phyloP scores from a whole-genome alignment of 2,329 filamentous ascomycete genomes.

The Dothideomycetidae sp. region DNA sequence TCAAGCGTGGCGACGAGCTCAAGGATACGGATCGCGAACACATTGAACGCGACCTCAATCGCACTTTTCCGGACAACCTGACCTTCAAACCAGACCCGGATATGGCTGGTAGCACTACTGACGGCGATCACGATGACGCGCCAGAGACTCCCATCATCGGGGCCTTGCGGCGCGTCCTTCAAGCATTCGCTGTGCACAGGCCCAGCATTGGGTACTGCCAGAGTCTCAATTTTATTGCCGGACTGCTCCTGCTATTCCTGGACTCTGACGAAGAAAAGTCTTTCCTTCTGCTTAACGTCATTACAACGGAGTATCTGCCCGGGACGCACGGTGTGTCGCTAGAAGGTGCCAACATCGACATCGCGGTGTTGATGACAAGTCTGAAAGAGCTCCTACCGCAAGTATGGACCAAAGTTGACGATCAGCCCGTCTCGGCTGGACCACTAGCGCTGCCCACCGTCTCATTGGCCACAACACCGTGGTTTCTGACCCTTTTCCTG shows the following conservation, averaged over 20 bases:
- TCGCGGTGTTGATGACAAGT: slow-evolving; percentile 81
- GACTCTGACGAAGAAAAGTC: slow-evolving; percentile 69
- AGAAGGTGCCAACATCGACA: slow-evolving; percentile 83
- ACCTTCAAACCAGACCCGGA: slow-evolving; percentile 59
- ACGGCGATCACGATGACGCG: slow-evolving; percentile 15
- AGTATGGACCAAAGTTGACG: slow-evolving; percentile 80
- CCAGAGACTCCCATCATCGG: slow-evolving; percentile 64
- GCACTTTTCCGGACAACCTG: slow-evolving; percentile 89
- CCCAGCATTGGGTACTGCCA: slow-evolving; percentile 91
- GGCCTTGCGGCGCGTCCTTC: slow-evolving; percentile 69
- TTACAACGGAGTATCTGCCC: slow-evolving; percentile 75
- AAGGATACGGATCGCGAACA: slow-evolving; percentile 66
- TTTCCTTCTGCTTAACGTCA: slow-evolving; percentile 86
- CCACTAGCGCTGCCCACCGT: slow-evolving; percentile 62
- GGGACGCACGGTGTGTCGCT: slow-evolving; percentile 84
- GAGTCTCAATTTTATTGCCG: slow-evolving; percentile 86
- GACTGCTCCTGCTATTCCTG: slow-evolving; percentile 76
- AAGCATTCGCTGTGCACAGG: slow-evolving; percentile 82
- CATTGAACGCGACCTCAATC: slow-evolving; percentile 84
- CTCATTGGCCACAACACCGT: slow-evolving; percentile 81
- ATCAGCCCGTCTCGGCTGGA: slow-evolving; percentile 42
- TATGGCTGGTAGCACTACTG: slow-evolving; percentile 15
- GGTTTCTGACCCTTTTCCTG: slow-evolving; percentile 97
- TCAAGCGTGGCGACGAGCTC: slow-evolving; percentile 45
- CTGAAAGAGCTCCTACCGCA: slow-evolving; percentile 68